Evolutionary conservation across 495 filamentous ascomycete species (phyloP).

Genomic region (Durotheca rogersii): DNA sequence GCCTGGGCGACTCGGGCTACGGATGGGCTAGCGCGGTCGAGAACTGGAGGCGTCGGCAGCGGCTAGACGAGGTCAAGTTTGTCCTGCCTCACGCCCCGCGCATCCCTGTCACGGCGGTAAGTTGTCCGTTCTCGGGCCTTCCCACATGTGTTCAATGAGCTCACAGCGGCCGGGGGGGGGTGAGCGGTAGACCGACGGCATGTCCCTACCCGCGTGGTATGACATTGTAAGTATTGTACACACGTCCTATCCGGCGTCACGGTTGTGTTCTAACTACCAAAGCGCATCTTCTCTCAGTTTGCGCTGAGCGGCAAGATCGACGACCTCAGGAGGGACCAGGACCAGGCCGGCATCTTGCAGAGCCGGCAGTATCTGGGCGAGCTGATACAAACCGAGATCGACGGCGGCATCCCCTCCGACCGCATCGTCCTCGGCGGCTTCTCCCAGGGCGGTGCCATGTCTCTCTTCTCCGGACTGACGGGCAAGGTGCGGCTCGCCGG

Average conservation of each 20-base stretch:
- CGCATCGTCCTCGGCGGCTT: slow-evolving; percentile 80
- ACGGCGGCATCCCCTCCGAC: slow-evolving; percentile 75
- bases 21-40: slow-evolving; percentile 81
- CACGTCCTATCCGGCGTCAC: not conserved
- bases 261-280: slow-evolving; percentile 2
- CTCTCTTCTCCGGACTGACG: slow-evolving; percentile 67
- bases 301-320: slow-evolving; percentile 31
- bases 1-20: slow-evolving; percentile 77
- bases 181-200: slow-evolving; percentile 65
- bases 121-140: slow-evolving; percentile 24
- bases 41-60: slow-evolving; percentile 81
- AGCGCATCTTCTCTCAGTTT: slow-evolving; percentile 18
- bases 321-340: slow-evolving; percentile 51
- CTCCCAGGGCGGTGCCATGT: slow-evolving; percentile 58
- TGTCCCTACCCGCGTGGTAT: slow-evolving; percentile 90
- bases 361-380: slow-evolving; percentile 74
- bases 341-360: slow-evolving; percentile 75
- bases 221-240: slow-evolving; percentile 66
- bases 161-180: slow-evolving; percentile 9
- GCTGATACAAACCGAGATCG: slow-evolving; percentile 80
- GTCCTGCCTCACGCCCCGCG: slow-evolving; percentile 90
- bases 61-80: slow-evolving; percentile 88
- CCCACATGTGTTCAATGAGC: slow-evolving; percentile 1
- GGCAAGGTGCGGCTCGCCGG: slow-evolving; percentile 74
- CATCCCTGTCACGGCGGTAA: slow-evolving; percentile 85